Evolutionary conservation across 345 rosid species (phyloP).

Genomic region (Populus alba): DNA sequence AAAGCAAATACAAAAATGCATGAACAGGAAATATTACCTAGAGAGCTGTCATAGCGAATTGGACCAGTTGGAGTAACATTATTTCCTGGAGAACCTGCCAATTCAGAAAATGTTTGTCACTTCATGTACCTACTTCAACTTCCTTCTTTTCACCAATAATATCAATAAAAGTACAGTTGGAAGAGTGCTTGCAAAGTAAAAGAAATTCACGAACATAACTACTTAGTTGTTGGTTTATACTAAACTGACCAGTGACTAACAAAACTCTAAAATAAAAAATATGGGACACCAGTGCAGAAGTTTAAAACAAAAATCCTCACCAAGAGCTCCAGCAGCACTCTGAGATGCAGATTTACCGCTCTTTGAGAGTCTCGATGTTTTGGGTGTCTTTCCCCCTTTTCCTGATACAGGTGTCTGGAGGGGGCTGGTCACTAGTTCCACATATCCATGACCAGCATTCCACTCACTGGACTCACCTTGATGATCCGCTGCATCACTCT

Average conservation of each 20-base stretch:
- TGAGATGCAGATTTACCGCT: slow-evolving; percentile 55
- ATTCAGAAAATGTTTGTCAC: slow-evolving; percentile 28
- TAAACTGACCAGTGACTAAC: neutral
- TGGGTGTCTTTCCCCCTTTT: slow-evolving; percentile 67
- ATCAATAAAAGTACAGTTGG: neutral
- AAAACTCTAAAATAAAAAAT: neutral
- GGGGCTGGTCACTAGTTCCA: slow-evolving; percentile 47
- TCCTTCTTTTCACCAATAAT: neutral
- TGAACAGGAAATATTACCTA: slow-evolving; percentile 49
- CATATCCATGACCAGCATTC: slow-evolving; percentile 42
- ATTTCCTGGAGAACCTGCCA: slow-evolving; percentile 88
- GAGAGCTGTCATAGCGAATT: slow-evolving; percentile 97
- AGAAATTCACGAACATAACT: neutral
- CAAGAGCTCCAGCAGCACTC: slow-evolving; percentile 60
- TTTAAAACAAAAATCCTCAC: slow-evolving; percentile 36
- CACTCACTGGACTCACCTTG: slow-evolving; percentile 55
- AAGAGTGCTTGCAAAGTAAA: slow-evolving; percentile 4
- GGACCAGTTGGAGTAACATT: slow-evolving; percentile 69
- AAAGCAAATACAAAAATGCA: slow-evolving; percentile 1
- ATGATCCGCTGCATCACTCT: slow-evolving; percentile 56
- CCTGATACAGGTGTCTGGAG: slow-evolving; percentile 74
- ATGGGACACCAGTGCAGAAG: neutral
- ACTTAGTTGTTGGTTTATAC: neutral
- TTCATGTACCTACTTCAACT: slow-evolving; percentile 10
- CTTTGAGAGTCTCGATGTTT: slow-evolving; percentile 58